Evolutionary conservation across 2,329 filamentous ascomycete species (phyloP), one percentile per base, ranked within the genome.

Genomic region (Massarina eburnea): DNA sequence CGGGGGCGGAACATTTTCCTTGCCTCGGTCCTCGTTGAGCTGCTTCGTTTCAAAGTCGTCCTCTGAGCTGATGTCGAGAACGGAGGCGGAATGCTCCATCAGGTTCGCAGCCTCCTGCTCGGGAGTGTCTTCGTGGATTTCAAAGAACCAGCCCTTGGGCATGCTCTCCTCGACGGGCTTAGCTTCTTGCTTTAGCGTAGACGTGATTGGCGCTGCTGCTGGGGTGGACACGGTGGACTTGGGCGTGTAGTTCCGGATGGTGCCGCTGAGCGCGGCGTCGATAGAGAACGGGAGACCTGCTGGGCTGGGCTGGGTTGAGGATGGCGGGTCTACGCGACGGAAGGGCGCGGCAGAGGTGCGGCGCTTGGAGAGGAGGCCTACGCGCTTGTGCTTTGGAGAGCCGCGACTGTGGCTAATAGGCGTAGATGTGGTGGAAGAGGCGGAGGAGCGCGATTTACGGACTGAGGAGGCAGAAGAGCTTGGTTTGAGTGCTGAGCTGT

Each of bases 61-160:
- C 59, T 96, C 91, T 18, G 89, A 91, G 56, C 84, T 90, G 62
- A 97, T 90, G 66, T 97, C 92, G 3, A 97, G 80, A 0, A 86
- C 84, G 53, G 86, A 86, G 7, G 92, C 92, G 45, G 86, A 87
- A 74, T 96, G 92, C 71, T 96, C 89, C 73, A 97, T 89, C 30
- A 96, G 76, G 62, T 95, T 96, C 59, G 91, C 89, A 71, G 94
- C 88, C 66, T 95, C 86, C 65, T 96, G 88, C 66, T 96, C 89
- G 7, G 87, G 82, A 0, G 89, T 90, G 70, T 99, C 92, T 66
- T 96, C 89, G 66, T 96, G 86, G 62, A 99, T 97, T 48, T 92
- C 88, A 66, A 99, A 97, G 75, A 87, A 87, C 91, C 91, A 96
- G 48, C 70, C 66, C 47, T 78, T 79, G 18, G 78, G 74, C 72